Base-by-base conservation (phyloP, 345 rosid species). In the Linum lewisii region DNA sequence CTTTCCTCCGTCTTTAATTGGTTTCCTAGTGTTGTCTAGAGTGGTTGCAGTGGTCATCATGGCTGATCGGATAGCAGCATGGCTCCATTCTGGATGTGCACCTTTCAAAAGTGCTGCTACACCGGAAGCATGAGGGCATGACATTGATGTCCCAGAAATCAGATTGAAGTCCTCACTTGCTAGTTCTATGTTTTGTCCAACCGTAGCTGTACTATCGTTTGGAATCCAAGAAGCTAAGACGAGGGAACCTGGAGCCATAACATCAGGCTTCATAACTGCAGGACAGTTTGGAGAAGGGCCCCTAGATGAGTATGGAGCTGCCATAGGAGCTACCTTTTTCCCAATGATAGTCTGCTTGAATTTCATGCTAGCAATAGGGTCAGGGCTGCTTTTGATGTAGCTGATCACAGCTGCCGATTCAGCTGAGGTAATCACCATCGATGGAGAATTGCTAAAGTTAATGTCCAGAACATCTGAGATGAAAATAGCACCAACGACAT, bases 61-160 rank as follows among this genome's bases (percentile, higher is more conserved):
- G 54, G 85, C 82, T 16, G 82, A 78, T 49, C 82, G 73, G 16
- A 81, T 81, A 45, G 84, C 81, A 13, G 81, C 80, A 0, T 79
- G 79, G 63, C 76, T 76, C 84, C 88, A 83, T 25, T 75, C 69
- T 52, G 74, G 85, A 57, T 76, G 83, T 0, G 69, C 81, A 19
- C 71, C 68, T 58, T 77, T 77, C 18, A 81, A 38, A 37, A 83
- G 75, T 2, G 88, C 82, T 0, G 83, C 85, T 2, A 80, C 72
- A 21, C 82, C 83, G 24, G 88, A 71, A 24, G 70, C 82, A 54
- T 81, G 88, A 15, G 85, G 85, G 24, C 76, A 62, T 57, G 82
- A 78, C 88, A 83, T 83, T 49, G 88, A 83, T 25, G 88, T 81
- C 16, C 85, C 85, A 5, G 82, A 77, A 6, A 75, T 45, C 59